Base-by-base conservation (phyloP, 768 basidiomycete species). In the Mycena galopus region DNA sequence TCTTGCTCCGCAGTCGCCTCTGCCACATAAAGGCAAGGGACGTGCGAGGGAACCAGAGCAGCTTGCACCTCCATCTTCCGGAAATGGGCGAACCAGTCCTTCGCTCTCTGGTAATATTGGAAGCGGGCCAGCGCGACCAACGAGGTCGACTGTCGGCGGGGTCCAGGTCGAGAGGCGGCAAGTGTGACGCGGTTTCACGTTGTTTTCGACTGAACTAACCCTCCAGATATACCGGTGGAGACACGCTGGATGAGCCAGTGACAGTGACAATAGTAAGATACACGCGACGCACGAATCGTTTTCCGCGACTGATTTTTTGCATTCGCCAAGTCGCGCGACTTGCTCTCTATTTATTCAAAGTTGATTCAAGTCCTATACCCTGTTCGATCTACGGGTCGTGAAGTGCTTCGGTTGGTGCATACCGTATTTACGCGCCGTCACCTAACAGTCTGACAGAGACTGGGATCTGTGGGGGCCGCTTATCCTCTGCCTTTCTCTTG, bases 391-490 rank as follows among this genome's bases (percentile, higher is more conserved):
- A 87, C 86, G 7, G 90, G 90, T 14, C 91, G 94, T 58, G 96
- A 96, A 84, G 94, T 96, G 6, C 83, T 96, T 56, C 89, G 87
- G 97, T 95, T 51, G 65, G 87, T 72, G 57, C 65, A 29, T 53
- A 12, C 35, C 19, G 59, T 6, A 69, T 14, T 68, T 60, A 19
- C 21, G 35, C 37, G 67, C 16, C 47, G 30, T 58, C n/a, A 6
- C 33, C 53, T 75, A n/a, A 75, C 33, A 35, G 51, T 8, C 47
- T 51, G 16, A 14, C 78, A 96, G 96, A 74, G 97, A 98, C 79
- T 99, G 97, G 97, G 97, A 99, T 82, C 87, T 99, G 29, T 99
- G 97, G 97, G 97, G 97, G 4, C 97, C 97, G 14, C 86, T 98
- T 3, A 87, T 98, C 29, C 87, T 96, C 47, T 95, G 93, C 76